Base-by-base conservation (phyloP, 106 monocot genomes). In the Chionographis japonica region DNA sequence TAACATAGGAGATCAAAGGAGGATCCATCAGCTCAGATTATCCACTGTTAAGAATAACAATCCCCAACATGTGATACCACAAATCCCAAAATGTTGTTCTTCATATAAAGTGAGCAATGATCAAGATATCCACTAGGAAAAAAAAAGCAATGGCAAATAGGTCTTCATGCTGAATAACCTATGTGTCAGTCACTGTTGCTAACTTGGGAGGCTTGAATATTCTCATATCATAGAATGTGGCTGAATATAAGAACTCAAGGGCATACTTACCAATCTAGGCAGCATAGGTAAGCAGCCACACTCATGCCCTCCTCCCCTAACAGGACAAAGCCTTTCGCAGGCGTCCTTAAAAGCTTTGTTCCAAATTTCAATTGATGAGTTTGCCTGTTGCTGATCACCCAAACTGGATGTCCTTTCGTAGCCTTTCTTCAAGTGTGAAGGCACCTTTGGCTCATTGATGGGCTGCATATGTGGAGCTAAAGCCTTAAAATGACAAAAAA, bases 231-330 rank as follows among this genome's bases (percentile, higher is more conserved):
- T 2, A 62, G 6, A 20, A 4, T 8, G 17, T 20, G 7, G 37
- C 27, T n/a, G 20, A 13, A 67, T 10, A 39, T 12, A n/a, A 37
- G 16, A 43, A 54, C 2, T 11, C 14, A 15, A 54, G 36, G 37
- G 14, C 18, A 9, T 19, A 75, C 91, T 78, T 73, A 89, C 95
- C 84, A 92, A 74, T 92, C 68, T 83, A 73, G 86, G 62, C 46
- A 97, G 67, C 52, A 80, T 69, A 56, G 86, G 84, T 66, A 97
- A 80, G 81, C 95, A 97, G 4, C 95, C 95, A 89, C 95, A 97
- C 55, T 97, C 80, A 78, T 86, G 95, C 13, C 92, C 89, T 39
- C 58, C 84, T n/a, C 86, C 86, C 27, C 95, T 79, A 67, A 89
- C 62, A 36, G 95, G 95, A 60, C 95, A 97, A 77, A 97, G 92